Percentiles rank a stretch among this genome's conserved stretches.
Conservation (phyloP, 2,329 filamentous ascomycete species). For the Colletotrichum agaves region DNA sequence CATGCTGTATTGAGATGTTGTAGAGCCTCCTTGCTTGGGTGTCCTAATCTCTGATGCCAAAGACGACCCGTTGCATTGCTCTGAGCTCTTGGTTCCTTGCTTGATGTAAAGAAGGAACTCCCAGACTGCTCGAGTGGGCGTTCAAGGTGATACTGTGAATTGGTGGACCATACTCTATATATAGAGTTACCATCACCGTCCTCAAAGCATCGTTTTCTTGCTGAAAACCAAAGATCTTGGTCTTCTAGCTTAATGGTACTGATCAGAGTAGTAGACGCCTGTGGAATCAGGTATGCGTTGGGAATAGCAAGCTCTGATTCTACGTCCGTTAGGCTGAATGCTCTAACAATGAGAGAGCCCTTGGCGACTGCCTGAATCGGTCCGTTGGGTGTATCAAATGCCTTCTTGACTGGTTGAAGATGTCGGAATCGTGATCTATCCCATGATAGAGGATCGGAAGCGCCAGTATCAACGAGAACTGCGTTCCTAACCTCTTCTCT, state of each 20-base stretch:
- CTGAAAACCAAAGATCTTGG: background rate
- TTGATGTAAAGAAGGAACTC: slow-evolving; percentile 6
- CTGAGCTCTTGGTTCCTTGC: slow-evolving; percentile 4
- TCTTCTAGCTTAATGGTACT: background rate
- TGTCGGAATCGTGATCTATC: background rate
- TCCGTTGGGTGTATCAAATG: background rate
- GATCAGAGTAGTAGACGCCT: background rate
- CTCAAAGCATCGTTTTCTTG: background rate
- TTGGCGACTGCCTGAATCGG: background rate
- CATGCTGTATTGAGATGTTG: background rate
- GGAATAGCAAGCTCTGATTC: background rate
- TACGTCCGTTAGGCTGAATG: background rate
- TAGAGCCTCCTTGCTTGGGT: background rate
- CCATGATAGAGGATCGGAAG: too few relatives aligned
- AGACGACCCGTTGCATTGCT: background rate
- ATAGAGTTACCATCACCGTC: background rate
- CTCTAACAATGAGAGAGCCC: background rate
- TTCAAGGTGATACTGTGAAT: slow-evolving; percentile 6
- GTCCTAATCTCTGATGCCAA: background rate
- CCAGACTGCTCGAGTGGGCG: slow-evolving; percentile 2
- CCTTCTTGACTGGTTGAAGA: background rate
- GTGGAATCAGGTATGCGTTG: background rate
- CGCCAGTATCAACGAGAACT: too few relatives aligned
- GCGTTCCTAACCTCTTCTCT: too few relatives aligned
- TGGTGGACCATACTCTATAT: background rate